phyloP scores from a whole-genome alignment of 352 stramenopile genomes.

The Peronospora farinosa region DNA sequence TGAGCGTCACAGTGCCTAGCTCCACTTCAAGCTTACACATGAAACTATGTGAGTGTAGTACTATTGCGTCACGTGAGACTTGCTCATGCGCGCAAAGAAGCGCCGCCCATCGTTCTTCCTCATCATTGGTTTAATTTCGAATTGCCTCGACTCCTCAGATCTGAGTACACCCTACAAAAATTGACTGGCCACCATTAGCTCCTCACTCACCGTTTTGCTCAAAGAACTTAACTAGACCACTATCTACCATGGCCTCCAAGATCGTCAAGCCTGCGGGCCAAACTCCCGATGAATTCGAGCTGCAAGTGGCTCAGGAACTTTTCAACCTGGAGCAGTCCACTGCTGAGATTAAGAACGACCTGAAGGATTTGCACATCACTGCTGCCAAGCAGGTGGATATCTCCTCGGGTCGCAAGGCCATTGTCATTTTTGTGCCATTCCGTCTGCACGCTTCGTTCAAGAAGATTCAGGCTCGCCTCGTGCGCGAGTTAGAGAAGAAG shows the following conservation, averaged over 20 bases:
- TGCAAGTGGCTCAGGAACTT: constrained; percentile 85
- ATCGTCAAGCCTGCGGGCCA: constrained; percentile 85
- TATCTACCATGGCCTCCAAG: constrained; percentile 75
- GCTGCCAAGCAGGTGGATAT: constrained; percentile 98
- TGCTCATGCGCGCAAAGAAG: no score
- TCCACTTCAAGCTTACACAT: no score
- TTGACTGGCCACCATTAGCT: constrained; percentile 28
- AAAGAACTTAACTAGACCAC: constrained; percentile 31
- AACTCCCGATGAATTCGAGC: constrained; percentile 83
- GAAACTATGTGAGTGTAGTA: no score
- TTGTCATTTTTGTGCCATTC: constrained; percentile 99
- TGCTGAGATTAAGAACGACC: constrained; percentile 96
- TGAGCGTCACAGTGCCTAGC: no score
- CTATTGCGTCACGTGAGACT: no score
- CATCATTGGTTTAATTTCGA: no score
- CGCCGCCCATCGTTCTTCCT: no score
- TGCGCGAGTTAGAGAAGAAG: constrained; percentile 99
- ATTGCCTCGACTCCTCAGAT: constrained; percentile 13
- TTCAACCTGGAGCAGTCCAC: constrained; percentile 89
- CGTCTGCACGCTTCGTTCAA: constrained; percentile 96
- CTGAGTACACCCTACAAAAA: constrained; percentile 9
- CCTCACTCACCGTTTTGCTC: constrained; percentile 27
- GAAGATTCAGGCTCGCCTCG: constrained; percentile 97
- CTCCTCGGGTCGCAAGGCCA: constrained; percentile 92
- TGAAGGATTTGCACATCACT: constrained; percentile 98